A percentile compares a stretch with the other conserved stretches of the same genome.
Conservation (phyloP, 306 rosid genomes). For the Trifolium repens region DNA sequence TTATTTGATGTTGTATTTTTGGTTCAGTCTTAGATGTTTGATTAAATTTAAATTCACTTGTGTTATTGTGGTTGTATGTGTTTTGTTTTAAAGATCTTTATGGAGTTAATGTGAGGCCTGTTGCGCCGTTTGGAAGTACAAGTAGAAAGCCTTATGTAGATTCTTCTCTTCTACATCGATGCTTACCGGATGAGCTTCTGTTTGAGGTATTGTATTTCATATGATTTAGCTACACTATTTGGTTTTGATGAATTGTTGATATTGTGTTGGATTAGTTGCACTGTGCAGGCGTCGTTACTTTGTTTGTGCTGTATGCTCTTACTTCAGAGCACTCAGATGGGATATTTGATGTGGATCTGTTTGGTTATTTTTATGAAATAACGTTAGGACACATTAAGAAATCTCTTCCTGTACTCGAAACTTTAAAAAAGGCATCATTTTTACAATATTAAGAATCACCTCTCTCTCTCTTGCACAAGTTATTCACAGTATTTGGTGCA, state of each 20-base stretch:
- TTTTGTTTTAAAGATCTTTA: slow-evolving; percentile 83
- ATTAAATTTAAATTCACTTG: slow-evolving; percentile 34
- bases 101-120: slow-evolving; percentile 91
- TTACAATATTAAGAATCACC: neutral
- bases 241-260: slow-evolving; percentile 22
- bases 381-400: neutral
- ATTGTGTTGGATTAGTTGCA: neutral
- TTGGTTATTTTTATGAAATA: slow-evolving; percentile 11
- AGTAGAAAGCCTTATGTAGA: slow-evolving; percentile 81
- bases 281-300: slow-evolving; percentile 11
- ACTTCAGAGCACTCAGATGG: slow-evolving; percentile 12
- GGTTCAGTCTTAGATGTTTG: neutral
- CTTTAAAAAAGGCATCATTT: neutral
- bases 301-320: slow-evolving; percentile 9
- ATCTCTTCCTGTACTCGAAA: slow-evolving; percentile 10
- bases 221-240: slow-evolving; percentile 12
- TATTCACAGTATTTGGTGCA: neutral
- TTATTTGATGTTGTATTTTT: neutral
- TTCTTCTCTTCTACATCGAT: slow-evolving; percentile 72
- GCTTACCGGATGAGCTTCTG: slow-evolving; percentile 84
- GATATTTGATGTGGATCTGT: slow-evolving; percentile 14
- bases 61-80: slow-evolving; percentile 49
- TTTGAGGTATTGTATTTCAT: slow-evolving; percentile 77
- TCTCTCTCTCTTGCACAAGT: neutral
- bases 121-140: slow-evolving; percentile 88